Evolutionary conservation across 2,329 filamentous ascomycete genomes (phyloP).

Genomic region (Parascedosporium putredinis): DNA sequence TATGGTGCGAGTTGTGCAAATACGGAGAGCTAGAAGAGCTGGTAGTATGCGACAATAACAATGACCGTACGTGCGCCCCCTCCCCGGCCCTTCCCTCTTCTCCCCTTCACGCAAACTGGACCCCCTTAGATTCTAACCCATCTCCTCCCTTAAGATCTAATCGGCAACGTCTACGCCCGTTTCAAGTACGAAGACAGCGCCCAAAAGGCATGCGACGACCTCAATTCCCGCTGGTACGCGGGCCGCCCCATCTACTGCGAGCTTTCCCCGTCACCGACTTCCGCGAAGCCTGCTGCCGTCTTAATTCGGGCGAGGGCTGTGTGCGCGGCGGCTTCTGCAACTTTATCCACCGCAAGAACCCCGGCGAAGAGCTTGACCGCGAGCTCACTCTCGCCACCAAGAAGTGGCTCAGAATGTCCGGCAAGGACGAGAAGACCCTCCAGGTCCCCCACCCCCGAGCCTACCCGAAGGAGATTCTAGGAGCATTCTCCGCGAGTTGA

Average conservation of each 20-base stretch:
- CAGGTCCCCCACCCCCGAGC: slow-evolving; percentile 79
- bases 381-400: slow-evolving; percentile 83
- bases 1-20: slow-evolving; percentile 99
- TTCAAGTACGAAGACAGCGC: slow-evolving; percentile 99
- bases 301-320: slow-evolving; percentile 92
- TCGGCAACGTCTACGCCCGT: slow-evolving; percentile 97
- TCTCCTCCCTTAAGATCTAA: slow-evolving; percentile 53
- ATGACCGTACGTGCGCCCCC: slow-evolving; percentile 61
- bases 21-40: slow-evolving; percentile 96
- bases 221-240: slow-evolving; percentile 95
- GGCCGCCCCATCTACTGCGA: slow-evolving; percentile 97
- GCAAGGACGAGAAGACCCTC: slow-evolving; percentile 72
- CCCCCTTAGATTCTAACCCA: slow-evolving; percentile 15
- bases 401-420: slow-evolving; percentile 86
- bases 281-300: slow-evolving; percentile 87
- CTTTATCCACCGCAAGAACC: slow-evolving; percentile 98
- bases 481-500: neutral
- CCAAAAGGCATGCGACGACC: slow-evolving; percentile 83
- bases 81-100: neutral
- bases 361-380: slow-evolving; percentile 73
- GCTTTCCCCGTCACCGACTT: slow-evolving; percentile 96
- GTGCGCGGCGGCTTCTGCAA: slow-evolving; percentile 97
- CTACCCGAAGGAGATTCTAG: slow-evolving; percentile 61
- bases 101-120: neutral
- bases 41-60: slow-evolving; percentile 98